Evolutionary conservation across 139 green algal genomes (phyloP).

Genomic region (Zygnema cylindricum): DNA sequence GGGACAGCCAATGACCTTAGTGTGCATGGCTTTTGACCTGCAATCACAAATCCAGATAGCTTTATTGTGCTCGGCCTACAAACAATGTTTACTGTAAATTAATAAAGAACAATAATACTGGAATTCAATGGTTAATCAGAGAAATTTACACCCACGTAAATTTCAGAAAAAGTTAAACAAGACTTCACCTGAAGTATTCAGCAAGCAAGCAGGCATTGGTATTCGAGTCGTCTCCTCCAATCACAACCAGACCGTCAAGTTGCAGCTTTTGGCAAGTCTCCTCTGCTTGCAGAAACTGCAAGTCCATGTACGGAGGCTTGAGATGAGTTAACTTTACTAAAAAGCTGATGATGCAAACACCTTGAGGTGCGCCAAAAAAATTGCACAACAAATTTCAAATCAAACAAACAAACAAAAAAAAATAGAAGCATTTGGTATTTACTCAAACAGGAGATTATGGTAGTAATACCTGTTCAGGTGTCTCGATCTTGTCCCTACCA

Average conservation of each 20-base stretch:
- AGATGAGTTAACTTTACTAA: no score
- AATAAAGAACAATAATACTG: no score
- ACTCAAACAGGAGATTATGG: slow-evolving; percentile 1
- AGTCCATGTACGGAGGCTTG: neutral
- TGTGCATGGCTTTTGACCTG: slow-evolving; percentile 40
- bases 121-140: no score
- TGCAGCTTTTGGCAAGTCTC: slow-evolving; percentile 48
- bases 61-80: no score
- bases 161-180: neutral
- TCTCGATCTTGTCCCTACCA: slow-evolving; percentile 75
- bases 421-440: neutral
- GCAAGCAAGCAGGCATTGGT: slow-evolving; percentile 75
- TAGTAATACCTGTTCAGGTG: slow-evolving; percentile 63
- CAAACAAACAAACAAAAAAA: no score
- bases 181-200: slow-evolving; percentile 61
- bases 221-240: slow-evolving; percentile 77
- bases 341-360: no score
- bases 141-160: no score
- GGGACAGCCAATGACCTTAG: slow-evolving; percentile 69
- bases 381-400: no score
- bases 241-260: slow-evolving; percentile 73
- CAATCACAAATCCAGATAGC: no score
- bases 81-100: no score
- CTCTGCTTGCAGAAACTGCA: slow-evolving; percentile 30
- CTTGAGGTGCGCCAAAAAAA: no score